Evolutionary conservation across 2,329 filamentous ascomycete genomes (phyloP).

Genomic region (Hypoxylon sp.): DNA sequence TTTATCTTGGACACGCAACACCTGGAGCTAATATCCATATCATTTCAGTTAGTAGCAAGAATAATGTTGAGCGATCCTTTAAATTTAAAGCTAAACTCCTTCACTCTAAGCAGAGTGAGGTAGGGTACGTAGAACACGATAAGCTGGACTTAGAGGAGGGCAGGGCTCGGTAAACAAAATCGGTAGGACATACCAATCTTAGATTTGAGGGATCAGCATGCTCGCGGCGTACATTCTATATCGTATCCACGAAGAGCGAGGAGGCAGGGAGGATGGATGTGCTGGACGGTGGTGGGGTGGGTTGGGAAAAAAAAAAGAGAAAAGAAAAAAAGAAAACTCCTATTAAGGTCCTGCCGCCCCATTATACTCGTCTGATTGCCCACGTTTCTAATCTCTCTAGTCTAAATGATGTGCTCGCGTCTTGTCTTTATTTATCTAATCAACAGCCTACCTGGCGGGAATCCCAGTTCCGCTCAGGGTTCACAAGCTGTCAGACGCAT

Average conservation of each 20-base stretch:
- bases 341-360: constrained; percentile 12
- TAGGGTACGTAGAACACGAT: background rate
- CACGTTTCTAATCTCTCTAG: constrained; percentile 9
- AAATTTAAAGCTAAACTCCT: constrained; percentile 5
- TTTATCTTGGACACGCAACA: constrained; percentile 1
- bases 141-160: background rate
- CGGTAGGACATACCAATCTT: constrained; percentile 37
- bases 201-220: constrained; percentile 24
- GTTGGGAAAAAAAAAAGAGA: constrained; percentile 11
- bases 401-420: background rate
- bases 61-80: constrained; percentile 10
- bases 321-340: too few relatives aligned
- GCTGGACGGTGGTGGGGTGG: constrained; percentile 18
- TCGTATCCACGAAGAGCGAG: constrained; percentile 22
- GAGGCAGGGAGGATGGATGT: constrained; percentile 15
- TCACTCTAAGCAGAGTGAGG: background rate
- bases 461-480: constrained; percentile 23
- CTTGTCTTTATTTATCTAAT: constrained; percentile 1
- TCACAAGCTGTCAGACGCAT: constrained; percentile 23
- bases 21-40: background rate
- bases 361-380: constrained; percentile 16
- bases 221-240: constrained; percentile 6
- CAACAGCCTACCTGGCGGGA: background rate
- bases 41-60: background rate
- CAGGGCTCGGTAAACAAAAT: constrained; percentile 22